These are phyloP conservation scores for Talaromyces sp. DNA, from an alignment of 2,329 filamentous ascomycete species.

Conservation along the genomic window DNA sequence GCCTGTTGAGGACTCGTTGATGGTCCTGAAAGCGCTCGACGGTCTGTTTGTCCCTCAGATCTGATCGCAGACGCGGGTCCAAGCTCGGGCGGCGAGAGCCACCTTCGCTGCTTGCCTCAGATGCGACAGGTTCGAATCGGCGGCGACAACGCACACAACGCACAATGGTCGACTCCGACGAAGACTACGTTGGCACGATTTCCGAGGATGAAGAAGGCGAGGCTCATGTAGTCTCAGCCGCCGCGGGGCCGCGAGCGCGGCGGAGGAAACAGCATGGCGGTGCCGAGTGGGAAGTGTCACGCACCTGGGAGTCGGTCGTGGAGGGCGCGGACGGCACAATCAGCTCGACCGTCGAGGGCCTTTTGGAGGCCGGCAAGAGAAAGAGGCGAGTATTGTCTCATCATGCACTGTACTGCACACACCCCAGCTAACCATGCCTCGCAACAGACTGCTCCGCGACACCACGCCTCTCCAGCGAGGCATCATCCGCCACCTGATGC, in stretches of 20 bases:
- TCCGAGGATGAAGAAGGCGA: slow-evolving; percentile 41
- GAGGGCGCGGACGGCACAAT: slow-evolving; percentile 77
- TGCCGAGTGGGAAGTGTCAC: slow-evolving; percentile 43
- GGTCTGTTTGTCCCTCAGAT: neutral
- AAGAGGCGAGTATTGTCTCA: slow-evolving; percentile 47
- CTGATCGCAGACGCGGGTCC: neutral
- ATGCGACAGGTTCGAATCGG: neutral
- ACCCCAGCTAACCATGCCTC: neutral
- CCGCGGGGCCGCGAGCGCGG: slow-evolving; percentile 24
- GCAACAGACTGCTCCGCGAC: slow-evolving; percentile 72
- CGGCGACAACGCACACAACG: neutral
- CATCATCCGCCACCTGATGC: slow-evolving; percentile 92
- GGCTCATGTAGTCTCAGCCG: slow-evolving; percentile 23
- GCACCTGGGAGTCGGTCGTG: slow-evolving; percentile 63
- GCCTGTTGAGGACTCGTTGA: neutral
- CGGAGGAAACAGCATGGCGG: slow-evolving; percentile 36
- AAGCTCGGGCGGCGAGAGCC: neutral
- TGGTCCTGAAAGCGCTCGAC: neutral
- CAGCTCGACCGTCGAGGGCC: slow-evolving; percentile 63
- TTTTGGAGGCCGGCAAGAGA: slow-evolving; percentile 78
- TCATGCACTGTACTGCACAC: neutral
- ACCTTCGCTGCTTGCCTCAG: neutral
- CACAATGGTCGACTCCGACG: slow-evolving; percentile 45
- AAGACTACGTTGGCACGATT: slow-evolving; percentile 48
- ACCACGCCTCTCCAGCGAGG: slow-evolving; percentile 93